These are phyloP conservation scores for Elaeis guineensis DNA, from an alignment of 176 grass and related monocot genomes.

Conservation along the genomic window DNA sequence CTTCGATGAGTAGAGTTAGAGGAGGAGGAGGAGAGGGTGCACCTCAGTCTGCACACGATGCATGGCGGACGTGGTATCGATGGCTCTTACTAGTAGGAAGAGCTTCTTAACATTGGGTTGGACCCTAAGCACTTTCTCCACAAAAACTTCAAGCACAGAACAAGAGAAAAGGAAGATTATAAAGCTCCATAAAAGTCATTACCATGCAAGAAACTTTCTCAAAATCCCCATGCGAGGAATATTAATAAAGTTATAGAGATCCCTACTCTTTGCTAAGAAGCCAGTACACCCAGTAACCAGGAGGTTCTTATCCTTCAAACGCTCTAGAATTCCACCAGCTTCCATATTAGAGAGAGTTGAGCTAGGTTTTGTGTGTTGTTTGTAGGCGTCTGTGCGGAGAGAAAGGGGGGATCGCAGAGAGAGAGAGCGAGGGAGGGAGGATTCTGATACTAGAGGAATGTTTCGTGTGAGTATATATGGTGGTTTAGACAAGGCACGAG, in stretches of 20 bases:
- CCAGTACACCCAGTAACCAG: slow-evolving; percentile 84
- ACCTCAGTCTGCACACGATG: slow-evolving; percentile 69
- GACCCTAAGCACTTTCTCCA: slow-evolving; percentile 87
- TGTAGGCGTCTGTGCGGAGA: too few relatives aligned
- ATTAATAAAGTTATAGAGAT: background rate
- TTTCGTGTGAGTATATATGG: too few relatives aligned
- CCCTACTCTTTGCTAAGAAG: slow-evolving; percentile 78
- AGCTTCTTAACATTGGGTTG: slow-evolving; percentile 77
- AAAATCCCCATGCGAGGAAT: background rate
- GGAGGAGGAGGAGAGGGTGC: background rate
- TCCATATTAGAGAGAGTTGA: slow-evolving; percentile 29
- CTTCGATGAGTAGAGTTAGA: background rate
- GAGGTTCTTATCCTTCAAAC: slow-evolving; percentile 70
- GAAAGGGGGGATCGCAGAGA: too few relatives aligned
- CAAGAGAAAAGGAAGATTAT: background rate
- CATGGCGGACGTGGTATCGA: slow-evolving; percentile 30
- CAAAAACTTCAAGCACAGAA: slow-evolving; percentile 37
- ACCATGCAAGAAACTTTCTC: too few relatives aligned
- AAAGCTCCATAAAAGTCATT: background rate
- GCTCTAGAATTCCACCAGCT: slow-evolving; percentile 35
- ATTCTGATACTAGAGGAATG: too few relatives aligned
- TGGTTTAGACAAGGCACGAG: too few relatives aligned
- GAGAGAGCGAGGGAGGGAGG: too few relatives aligned
- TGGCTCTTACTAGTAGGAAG: slow-evolving; percentile 66
- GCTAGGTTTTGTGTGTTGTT: too few relatives aligned